These are phyloP conservation scores for Adiantum capillusveneris DNA, from an alignment of 75 land plant genomes.

Conservation along the genomic window DNA sequence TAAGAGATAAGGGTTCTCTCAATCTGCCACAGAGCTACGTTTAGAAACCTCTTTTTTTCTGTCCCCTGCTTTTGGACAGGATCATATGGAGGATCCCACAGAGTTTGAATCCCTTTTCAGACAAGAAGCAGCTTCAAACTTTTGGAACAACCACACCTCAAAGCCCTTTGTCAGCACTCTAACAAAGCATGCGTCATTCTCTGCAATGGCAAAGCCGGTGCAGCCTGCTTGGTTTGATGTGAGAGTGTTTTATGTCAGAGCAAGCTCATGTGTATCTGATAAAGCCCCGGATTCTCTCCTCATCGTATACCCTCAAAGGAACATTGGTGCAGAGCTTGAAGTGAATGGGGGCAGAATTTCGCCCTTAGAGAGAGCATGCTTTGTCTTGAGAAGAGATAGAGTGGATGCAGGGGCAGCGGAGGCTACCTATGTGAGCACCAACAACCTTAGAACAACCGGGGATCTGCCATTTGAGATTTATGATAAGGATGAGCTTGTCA, in stretches of 20 bases:
- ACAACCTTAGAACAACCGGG: conserved; percentile 52
- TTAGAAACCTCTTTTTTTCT: too few relatives aligned
- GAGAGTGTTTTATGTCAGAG: conserved; percentile 27
- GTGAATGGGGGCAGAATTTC: conserved; percentile 59
- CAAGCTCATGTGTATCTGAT: conserved; percentile 14
- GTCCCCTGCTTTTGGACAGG: too few relatives aligned
- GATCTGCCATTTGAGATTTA: conserved; percentile 62
- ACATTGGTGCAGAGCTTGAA: conserved; percentile 61
- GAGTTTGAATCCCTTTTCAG: too few relatives aligned
- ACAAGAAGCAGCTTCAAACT: too few relatives aligned
- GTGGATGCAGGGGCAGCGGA: conserved; percentile 68
- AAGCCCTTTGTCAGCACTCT: too few relatives aligned
- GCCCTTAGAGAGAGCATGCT: conserved; percentile 37
- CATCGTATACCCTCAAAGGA: conserved; percentile 52
- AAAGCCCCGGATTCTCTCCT: conserved; percentile 54
- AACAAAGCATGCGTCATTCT: too few relatives aligned
- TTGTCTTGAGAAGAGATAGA: conserved; percentile 54
- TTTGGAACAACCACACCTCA: too few relatives aligned
- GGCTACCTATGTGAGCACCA: conserved; percentile 81
- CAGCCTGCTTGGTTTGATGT: conserved; percentile 31
- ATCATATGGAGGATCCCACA: too few relatives aligned
- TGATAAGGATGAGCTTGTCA: conserved; percentile 45
- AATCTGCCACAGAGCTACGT: too few relatives aligned
- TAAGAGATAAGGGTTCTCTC: too few relatives aligned
- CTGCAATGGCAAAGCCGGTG: neutral